These are phyloP conservation scores for Skeletonema potamos DNA, from an alignment of 108 stramenopile genomes.

Conservation along the genomic window DNA sequence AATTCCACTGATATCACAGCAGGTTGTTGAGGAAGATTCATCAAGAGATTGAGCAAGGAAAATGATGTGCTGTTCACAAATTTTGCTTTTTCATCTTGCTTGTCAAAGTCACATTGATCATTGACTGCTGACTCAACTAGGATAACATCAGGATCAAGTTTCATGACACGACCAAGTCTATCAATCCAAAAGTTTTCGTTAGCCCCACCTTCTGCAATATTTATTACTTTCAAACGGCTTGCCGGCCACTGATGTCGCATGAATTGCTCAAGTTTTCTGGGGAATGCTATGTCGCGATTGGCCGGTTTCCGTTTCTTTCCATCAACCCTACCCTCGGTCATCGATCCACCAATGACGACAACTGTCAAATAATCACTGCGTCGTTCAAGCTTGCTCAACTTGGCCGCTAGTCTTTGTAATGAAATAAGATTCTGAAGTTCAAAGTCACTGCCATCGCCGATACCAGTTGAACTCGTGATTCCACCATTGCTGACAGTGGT, in stretches of 20 bases:
- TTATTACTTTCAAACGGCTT: background rate
- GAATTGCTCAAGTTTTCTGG: conserved; percentile 11
- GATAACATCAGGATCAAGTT: conserved; percentile 7
- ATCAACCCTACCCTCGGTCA: conserved; percentile 1
- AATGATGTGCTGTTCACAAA: background rate
- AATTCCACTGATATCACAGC: conserved; percentile 16
- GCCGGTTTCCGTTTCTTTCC: background rate
- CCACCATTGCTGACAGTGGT: too few species aligned
- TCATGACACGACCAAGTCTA: background rate
- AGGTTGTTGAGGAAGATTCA: conserved; percentile 2
- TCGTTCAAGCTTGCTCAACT: too few species aligned
- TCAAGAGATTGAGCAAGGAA: conserved; percentile 1
- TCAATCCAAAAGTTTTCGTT: conserved; percentile 7
- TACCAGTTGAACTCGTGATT: too few species aligned
- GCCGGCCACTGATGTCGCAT: conserved; percentile 2
- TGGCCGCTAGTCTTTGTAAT: too few species aligned
- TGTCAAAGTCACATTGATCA: conserved; percentile 1
- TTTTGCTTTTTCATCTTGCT: background rate
- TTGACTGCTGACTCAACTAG: conserved; percentile 13
- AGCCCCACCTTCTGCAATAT: conserved; percentile 6
- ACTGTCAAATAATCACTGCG: too few species aligned
- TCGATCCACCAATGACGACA: conserved; percentile 18
- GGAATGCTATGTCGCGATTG: background rate
- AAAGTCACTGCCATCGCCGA: too few species aligned
- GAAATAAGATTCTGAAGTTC: too few species aligned